These are phyloP conservation scores for Phytophthora chlamydospora DNA, from an alignment of 352 stramenopile species.

Conservation along the genomic window DNA sequence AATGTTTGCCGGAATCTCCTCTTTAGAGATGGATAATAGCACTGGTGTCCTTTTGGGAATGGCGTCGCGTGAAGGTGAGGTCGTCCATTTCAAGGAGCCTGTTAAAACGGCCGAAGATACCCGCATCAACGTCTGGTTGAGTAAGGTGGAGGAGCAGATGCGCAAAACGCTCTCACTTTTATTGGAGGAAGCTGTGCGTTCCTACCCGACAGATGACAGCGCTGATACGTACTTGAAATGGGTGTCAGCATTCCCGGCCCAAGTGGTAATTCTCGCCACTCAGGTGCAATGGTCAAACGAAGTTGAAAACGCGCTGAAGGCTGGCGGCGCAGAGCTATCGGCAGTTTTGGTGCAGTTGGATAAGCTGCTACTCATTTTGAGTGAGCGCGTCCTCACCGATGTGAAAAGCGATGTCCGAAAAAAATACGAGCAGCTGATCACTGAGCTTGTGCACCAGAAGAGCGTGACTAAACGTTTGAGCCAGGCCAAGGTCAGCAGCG, in stretches of 20 bases:
- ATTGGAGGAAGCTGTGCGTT: slow-evolving; percentile 92
- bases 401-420: slow-evolving; percentile 94
- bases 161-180: slow-evolving; percentile 95
- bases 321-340: slow-evolving; percentile 49
- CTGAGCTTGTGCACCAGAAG: slow-evolving; percentile 99
- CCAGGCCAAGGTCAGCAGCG: slow-evolving; percentile 78
- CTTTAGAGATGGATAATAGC: slow-evolving; percentile 84
- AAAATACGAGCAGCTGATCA: slow-evolving; percentile 99
- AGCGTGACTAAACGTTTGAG: slow-evolving; percentile 96
- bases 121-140: slow-evolving; percentile 95
- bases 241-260: slow-evolving; percentile 97
- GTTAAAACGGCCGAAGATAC: slow-evolving; percentile 93
- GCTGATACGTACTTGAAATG: slow-evolving; percentile 95
- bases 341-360: slow-evolving; percentile 71
- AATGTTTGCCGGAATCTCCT: slow-evolving; percentile 99
- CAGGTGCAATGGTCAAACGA: slow-evolving; percentile 97
- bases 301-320: slow-evolving; percentile 92
- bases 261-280: slow-evolving; percentile 98
- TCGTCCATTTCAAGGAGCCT: slow-evolving; percentile 93
- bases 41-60: slow-evolving; percentile 91
- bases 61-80: slow-evolving; percentile 99
- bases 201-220: slow-evolving; percentile 74
- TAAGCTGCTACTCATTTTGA: slow-evolving; percentile 95
- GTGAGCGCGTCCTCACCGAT: slow-evolving; percentile 95
- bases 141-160: slow-evolving; percentile 98